Evolutionary conservation across 805 yeast genomes (phyloP).

Genomic region (Starmerella scarabaei): DNA sequence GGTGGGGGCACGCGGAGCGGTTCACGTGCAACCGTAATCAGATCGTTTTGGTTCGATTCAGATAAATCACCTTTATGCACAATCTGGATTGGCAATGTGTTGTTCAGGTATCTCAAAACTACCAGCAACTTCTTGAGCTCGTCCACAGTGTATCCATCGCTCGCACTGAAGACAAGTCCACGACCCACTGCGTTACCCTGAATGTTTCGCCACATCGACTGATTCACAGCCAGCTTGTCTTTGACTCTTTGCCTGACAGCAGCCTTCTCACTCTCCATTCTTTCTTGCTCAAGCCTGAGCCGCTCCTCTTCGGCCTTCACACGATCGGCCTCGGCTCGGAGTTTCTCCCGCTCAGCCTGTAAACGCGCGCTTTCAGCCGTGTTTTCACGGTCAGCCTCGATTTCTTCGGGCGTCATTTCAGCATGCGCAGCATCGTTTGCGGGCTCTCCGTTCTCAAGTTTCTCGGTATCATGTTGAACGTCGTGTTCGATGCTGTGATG

Average conservation of each 20-base stretch:
- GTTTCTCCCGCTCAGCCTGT: no score
- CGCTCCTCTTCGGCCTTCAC: no score
- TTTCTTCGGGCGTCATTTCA: no score
- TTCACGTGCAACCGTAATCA: not conserved
- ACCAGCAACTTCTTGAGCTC: not conserved
- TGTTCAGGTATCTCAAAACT: not conserved
- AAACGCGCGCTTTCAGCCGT: not conserved
- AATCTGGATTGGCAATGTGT: constrained; percentile 4
- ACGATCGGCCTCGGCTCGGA: not conserved
- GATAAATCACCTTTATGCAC: not conserved
- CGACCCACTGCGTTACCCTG: not conserved
- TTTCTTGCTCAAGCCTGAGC: no score
- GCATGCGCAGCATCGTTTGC: no score
- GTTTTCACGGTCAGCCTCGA: no score
- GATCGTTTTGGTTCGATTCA: not conserved
- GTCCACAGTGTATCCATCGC: not conserved
- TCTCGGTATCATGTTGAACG: no score
- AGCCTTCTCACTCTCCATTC: not conserved
- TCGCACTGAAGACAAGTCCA: not conserved
- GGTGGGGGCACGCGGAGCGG: not conserved
- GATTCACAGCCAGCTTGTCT: not conserved
- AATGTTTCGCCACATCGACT: not conserved
- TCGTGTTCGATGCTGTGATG: no score
- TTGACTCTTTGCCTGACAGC: not conserved
- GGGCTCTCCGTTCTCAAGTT: no score